phyloP scores from a whole-genome alignment of 768 basidiomycete genomes.

The Boletus tomentosulus region DNA sequence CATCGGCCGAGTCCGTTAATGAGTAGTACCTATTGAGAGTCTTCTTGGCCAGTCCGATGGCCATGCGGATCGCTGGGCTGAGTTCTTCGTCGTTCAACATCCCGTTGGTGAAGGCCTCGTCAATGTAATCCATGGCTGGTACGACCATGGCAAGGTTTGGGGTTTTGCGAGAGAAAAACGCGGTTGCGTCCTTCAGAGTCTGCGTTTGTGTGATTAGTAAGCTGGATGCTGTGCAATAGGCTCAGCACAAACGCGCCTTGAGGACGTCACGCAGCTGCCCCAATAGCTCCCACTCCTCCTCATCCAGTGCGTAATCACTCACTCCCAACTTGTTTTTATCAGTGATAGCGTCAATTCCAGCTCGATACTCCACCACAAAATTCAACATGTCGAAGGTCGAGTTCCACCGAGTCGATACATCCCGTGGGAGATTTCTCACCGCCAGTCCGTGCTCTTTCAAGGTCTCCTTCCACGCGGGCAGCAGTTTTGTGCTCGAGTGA shows the following conservation, averaged over 20 bases:
- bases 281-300: constrained; percentile 33
- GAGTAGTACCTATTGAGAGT: neutral
- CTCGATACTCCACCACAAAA: constrained; percentile 16
- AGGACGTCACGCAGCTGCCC: constrained; percentile 23
- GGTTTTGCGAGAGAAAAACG: neutral
- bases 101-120: neutral
- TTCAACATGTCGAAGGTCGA: constrained; percentile 22
- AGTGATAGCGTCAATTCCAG: constrained; percentile 20
- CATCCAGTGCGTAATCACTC: constrained; percentile 21
- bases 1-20: neutral
- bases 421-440: neutral
- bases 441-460: neutral
- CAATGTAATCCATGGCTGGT: neutral
- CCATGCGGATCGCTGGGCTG: neutral
- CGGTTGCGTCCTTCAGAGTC: neutral
- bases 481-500: constrained; percentile 15
- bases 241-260: too few relatives aligned
- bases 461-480: constrained; percentile 17
- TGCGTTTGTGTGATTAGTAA: neutral
- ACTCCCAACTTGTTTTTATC: constrained; percentile 10
- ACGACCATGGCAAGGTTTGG: neutral
- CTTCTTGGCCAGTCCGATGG: neutral
- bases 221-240: too few relatives aligned
- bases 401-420: constrained; percentile 20
- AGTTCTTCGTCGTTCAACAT: neutral